Evolutionary conservation across 2,329 filamentous ascomycete genomes (phyloP), one percentile per base, ranked within the genome.

Genomic region (Aureobasidium pullulans): DNA sequence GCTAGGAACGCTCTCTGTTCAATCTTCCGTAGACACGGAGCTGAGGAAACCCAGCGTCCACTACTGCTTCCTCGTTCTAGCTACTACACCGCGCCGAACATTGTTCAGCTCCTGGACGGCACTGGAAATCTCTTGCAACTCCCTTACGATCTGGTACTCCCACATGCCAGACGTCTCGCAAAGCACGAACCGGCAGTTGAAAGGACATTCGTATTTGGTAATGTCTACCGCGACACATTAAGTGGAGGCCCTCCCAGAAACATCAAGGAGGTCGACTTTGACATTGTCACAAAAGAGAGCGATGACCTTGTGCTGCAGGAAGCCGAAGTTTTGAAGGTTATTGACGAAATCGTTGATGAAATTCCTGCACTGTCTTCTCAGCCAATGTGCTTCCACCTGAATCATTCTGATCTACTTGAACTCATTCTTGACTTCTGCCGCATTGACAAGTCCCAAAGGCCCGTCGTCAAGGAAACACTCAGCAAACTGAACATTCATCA

Each of bases 251-350:
- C 96, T 65, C 94, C 94, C 6, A 81, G 82, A 60, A 88, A 87
- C 67, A 88, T 90, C 70, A 88, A 89, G 9, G 94, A 97, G 70
- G 92, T 95, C 2, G 92, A 97, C 71, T 99, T 97, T 71, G 94
- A 99, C 73, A 91, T 99, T 61, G 82, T 96, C n/a, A 93, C 91
- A 0, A 82, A 84, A 46, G 62, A 62, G 11, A 86, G 92, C 65
- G 87, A 87, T 1, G 74, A 91, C 5, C 91, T 97, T 67, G 87
- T 91, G 1, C 73, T 96, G 59, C 95, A 96, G 68, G 94, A 99
- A 72, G 93, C 93, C 0, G 93, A 97, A 72, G 87, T 91, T 0
- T 83, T 99, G 65, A 97, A 96, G 67, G 92, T 97, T 2, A 77
- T 97, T 23, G 94, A 99, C 69, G 94, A 99, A 70, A 88, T 96